Percentiles rank a stretch among this genome's conserved stretches.
Evolutionary conservation across 129 eudicot genomes (phyloP).

Genomic region (Oenanthe sinensis): DNA sequence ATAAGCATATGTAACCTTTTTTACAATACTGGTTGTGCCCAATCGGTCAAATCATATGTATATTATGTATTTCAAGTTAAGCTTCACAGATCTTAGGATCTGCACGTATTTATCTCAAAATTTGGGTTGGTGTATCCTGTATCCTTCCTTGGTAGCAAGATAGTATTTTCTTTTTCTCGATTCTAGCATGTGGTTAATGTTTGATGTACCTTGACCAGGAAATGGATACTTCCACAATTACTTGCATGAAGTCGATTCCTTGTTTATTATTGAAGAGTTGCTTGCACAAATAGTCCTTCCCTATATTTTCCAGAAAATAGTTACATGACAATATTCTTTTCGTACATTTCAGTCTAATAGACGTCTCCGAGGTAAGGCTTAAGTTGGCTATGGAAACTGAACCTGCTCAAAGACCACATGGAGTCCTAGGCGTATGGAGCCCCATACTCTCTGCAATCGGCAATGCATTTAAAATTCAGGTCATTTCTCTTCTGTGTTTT

Average conservation of each 20-base stretch:
- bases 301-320: not conserved
- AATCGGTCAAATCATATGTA: not conserved
- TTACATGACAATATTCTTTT: not conserved
- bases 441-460: conserved; percentile 96
- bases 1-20: not conserved
- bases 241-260: not conserved
- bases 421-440: conserved; percentile 95
- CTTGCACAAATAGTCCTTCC: not conserved
- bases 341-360: conserved; percentile 61
- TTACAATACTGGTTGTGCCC: not conserved
- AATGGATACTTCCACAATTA: not conserved
- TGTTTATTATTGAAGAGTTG: not conserved
- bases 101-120: not conserved
- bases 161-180: not conserved
- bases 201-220: not conserved
- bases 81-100: not conserved
- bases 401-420: conserved; percentile 97
- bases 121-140: not conserved
- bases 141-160: not conserved
- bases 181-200: not conserved
- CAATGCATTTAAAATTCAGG: conserved; percentile 97
- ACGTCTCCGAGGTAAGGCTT: conserved; percentile 84
- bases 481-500: conserved; percentile 9
- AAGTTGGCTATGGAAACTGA: conserved; percentile 88
- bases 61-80: not conserved